These are phyloP conservation scores for Fusarium ambrosium DNA, from an alignment of 2,329 filamentous ascomycete species.

Conservation along the genomic window DNA sequence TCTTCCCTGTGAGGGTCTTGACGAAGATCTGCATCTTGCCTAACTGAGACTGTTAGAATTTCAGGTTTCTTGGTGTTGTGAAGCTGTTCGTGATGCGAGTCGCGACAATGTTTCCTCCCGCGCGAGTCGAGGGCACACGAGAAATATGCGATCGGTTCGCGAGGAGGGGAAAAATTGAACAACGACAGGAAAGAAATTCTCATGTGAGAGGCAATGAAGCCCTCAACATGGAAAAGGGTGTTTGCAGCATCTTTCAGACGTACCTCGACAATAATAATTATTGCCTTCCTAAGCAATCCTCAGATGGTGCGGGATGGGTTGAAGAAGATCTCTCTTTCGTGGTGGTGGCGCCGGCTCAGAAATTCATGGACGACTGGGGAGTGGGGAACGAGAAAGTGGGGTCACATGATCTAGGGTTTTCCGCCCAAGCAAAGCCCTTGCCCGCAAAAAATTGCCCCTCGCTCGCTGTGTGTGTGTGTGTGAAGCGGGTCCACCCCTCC, in stretches of 20 bases:
- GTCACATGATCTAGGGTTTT: constrained; percentile 52
- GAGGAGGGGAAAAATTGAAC: constrained; percentile 25
- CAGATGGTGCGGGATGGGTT: constrained; percentile 62
- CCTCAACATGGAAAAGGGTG: constrained; percentile 45
- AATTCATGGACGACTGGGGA: constrained; percentile 35
- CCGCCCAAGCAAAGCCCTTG: constrained; percentile 29
- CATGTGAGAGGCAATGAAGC: constrained; percentile 51
- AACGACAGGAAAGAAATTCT: constrained; percentile 42
- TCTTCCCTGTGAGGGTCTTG: constrained; percentile 97
- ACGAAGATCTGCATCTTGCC: constrained; percentile 84
- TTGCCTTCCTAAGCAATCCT: constrained; percentile 75
- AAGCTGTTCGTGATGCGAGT: constrained; percentile 11
- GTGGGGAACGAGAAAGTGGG: constrained; percentile 19
- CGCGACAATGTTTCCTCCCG: constrained; percentile 15
- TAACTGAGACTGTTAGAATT: constrained; percentile 61
- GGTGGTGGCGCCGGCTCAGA: constrained; percentile 50
- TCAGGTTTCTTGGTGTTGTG: constrained; percentile 18
- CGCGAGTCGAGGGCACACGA: constrained; percentile 14
- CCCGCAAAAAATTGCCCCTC: constrained; percentile 4
- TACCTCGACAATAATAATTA: constrained; percentile 72
- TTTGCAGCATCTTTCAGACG: constrained; percentile 67
- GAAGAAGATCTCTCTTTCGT: constrained; percentile 45
- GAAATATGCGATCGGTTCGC: constrained; percentile 13
- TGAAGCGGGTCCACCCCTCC: constrained; percentile 3
- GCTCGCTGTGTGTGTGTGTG: constrained; percentile 2